phyloP scores from a whole-genome alignment of 208 protist genomes.

The Angomonas desouzai region DNA sequence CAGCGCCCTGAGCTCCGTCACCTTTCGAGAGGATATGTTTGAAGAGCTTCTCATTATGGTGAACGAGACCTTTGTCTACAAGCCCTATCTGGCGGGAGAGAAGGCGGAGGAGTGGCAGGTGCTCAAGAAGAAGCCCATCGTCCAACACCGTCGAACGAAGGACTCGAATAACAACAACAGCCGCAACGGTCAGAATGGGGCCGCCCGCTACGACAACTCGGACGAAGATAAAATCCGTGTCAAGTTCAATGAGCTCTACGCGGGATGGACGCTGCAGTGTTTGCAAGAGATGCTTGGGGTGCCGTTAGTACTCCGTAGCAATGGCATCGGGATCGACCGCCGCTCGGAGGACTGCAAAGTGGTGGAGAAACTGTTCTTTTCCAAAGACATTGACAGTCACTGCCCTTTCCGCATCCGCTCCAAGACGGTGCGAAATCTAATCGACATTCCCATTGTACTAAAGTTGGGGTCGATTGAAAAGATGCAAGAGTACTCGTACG shows the following conservation, averaged over 20 bases:
- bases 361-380: slow-evolving; percentile 12
- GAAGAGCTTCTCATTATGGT: slow-evolving; percentile 36
- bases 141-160: slow-evolving; percentile 16
- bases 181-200: neutral
- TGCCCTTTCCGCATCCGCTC: slow-evolving; percentile 18
- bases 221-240: slow-evolving; percentile 37
- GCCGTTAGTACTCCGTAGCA: slow-evolving; percentile 27
- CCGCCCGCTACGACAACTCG: slow-evolving; percentile 4
- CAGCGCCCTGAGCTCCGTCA: slow-evolving; percentile 19
- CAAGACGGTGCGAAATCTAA: slow-evolving; percentile 24
- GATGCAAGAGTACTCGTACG: slow-evolving; percentile 38
- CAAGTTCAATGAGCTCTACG: slow-evolving; percentile 27
- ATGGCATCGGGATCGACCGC: slow-evolving; percentile 26
- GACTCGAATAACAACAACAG: neutral
- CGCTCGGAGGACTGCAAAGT: neutral
- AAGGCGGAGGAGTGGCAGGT: slow-evolving; percentile 35
- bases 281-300: slow-evolving; percentile 40
- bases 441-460: slow-evolving; percentile 38
- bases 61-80: slow-evolving; percentile 30
- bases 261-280: slow-evolving; percentile 49
- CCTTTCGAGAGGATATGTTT: slow-evolving; percentile 34
- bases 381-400: neutral
- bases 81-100: slow-evolving; percentile 32
- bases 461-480: slow-evolving; percentile 23
- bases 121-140: slow-evolving; percentile 22